Evolutionary conservation across 2,329 filamentous ascomycete genomes (phyloP).

Genomic region (Fusarium xylarioides): DNA sequence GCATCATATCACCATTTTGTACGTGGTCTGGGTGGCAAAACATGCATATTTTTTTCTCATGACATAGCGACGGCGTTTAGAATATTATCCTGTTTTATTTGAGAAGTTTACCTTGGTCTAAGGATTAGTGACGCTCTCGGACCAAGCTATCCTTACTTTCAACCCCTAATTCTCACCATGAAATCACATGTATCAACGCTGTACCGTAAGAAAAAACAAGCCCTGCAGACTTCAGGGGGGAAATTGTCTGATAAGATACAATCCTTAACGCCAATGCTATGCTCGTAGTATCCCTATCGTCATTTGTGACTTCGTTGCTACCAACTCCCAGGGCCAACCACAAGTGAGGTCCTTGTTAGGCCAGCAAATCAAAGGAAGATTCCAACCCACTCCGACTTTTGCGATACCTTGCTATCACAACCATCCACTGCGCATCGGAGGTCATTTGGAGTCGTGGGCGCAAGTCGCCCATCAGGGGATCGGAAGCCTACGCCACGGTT

Average conservation of each 20-base stretch:
- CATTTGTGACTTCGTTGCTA: constrained; percentile 27
- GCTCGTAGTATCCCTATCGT: constrained; percentile 19
- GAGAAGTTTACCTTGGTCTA: background rate
- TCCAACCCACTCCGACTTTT: constrained; percentile 69
- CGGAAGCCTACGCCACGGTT: constrained; percentile 53
- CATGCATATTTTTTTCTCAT: constrained; percentile 1
- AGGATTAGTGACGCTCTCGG: background rate
- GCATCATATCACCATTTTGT: background rate
- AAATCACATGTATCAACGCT: background rate
- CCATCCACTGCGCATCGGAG: constrained; percentile 65
- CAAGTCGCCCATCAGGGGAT: constrained; percentile 42
- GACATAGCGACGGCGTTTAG: constrained; percentile 31
- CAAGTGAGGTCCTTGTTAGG: constrained; percentile 37
- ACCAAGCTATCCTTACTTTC: background rate
- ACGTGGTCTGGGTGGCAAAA: constrained; percentile 5
- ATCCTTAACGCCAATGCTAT: constrained; percentile 34
- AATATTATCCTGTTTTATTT: constrained; percentile 6
- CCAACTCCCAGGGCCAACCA: background rate
- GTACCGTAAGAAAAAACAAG: background rate
- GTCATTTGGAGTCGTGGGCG: constrained; percentile 43
- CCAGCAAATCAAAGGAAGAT: constrained; percentile 59
- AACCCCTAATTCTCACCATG: background rate
- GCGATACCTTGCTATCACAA: constrained; percentile 62
- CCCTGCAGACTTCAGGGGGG: background rate
- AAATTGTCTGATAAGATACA: constrained; percentile 9